Base-by-base conservation (phyloP, 495 filamentous ascomycete species). In the Elaphomyces granulatus region DNA sequence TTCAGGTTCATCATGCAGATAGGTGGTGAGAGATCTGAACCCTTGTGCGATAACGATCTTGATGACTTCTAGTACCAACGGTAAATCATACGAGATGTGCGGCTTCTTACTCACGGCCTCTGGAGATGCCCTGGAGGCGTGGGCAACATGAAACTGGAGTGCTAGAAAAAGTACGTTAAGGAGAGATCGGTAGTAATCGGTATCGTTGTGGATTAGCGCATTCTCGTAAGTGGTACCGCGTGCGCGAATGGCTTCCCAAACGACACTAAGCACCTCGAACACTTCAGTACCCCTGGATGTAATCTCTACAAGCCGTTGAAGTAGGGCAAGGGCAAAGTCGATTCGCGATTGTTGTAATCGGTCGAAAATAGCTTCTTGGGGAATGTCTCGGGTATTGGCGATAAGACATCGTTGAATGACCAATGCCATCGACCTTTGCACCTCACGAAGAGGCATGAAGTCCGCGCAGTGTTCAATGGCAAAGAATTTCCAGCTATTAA, bases 401-500 rank as follows among this genome's bases (percentile, higher is more conserved):
- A 67, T 62, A 26, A 95, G 54, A 46, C 84, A 88, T 37, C 79
- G 71, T 40, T 72, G 67, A n/a, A 74, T 72, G n/a, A 84, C 78
- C 34, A 74, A 45, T 8, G 70, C 67, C 54, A 82, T 62, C 44
- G 77, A 73, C 38, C 75, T 74, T 53, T 76, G 77, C n/a, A 90
- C 60, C 20, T 75, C 67, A 7, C 59, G 58, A 37, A 81, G 71
- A 28, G 65, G 61, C 31, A 71, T 64, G 23, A 90, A 65, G 42
- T 77, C 77, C 12, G 70, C 67, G 48, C 78, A 83, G 33, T 96
- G 72, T 58, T 95, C 88, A 34, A 87, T 67, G 8, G 85, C 76
- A 9, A 99, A 74, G 36, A 81, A 76, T 55, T 85, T 87, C 90
- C 90, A 99, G 43, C 83, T 80, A 44, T 81, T 71, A 37, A 94